Percentiles rank a stretch among this genome's conserved stretches.
Conservation (phyloP, 2,329 filamentous ascomycete genomes). For the Clonostachys solani region DNA sequence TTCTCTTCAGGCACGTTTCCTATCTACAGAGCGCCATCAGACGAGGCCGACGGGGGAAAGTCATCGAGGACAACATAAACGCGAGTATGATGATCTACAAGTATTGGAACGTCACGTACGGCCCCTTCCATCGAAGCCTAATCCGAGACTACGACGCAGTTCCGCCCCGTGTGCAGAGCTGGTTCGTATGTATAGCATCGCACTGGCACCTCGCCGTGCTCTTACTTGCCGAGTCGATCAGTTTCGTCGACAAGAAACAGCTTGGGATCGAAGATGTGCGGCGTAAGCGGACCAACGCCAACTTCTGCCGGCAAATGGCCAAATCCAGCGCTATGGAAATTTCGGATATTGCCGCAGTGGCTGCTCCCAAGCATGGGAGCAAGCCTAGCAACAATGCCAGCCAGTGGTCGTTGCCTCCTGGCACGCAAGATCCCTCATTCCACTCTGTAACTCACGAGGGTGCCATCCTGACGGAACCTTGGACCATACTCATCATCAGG, state of each 20-base stretch:
- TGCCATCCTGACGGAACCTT: constrained; percentile 53
- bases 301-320: constrained; percentile 32
- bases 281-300: constrained; percentile 12
- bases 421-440: constrained; percentile 16
- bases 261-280: constrained; percentile 12
- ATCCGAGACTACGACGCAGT: constrained; percentile 41
- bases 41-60: constrained; percentile 21
- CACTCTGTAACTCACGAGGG: constrained; percentile 49
- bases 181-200: constrained; percentile 51
- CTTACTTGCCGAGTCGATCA: constrained; percentile 48
- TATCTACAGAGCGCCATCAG: constrained; percentile 47
- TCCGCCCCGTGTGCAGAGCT: constrained; percentile 48
- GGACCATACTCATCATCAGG: constrained; percentile 51
- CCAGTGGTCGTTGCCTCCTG: constrained; percentile 12
- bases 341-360: constrained; percentile 40
- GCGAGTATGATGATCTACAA: constrained; percentile 42
- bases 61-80: constrained; percentile 41
- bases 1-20: constrained; percentile 50
- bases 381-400: constrained; percentile 7
- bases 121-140: constrained; percentile 45
- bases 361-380: constrained; percentile 20
- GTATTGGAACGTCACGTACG: constrained; percentile 49
- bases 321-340: constrained; percentile 37
- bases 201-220: constrained; percentile 55
- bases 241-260: constrained; percentile 37